These are phyloP conservation scores for Citrullus mucosospermus DNA, from an alignment of 306 rosid species.

Conservation along the genomic window DNA sequence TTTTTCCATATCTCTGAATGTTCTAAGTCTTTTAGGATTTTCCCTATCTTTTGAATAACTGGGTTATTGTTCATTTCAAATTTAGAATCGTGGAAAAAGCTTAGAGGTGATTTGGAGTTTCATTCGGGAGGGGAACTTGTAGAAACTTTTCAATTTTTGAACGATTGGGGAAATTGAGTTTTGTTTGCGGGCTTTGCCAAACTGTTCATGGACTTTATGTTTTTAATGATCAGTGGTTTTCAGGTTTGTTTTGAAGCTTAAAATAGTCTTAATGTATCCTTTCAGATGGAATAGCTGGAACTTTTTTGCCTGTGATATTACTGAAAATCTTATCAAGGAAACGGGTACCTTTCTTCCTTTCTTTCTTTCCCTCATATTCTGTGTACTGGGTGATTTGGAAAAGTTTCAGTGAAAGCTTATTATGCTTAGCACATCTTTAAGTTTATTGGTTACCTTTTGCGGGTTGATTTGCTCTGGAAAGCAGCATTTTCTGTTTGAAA, in stretches of 20 bases:
- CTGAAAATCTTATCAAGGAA: conserved; percentile 76
- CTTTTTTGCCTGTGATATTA: conserved; percentile 88
- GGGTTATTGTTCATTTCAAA: background rate
- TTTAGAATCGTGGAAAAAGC: background rate
- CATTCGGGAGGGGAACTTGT: background rate
- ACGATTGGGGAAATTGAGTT: background rate
- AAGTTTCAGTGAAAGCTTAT: background rate
- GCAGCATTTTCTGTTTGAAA: background rate
- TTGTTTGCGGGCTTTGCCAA: background rate
- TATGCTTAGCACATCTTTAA: background rate
- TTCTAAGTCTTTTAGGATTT: background rate
- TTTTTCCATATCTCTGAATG: background rate
- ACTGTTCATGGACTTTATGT: background rate
- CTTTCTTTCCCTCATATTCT: background rate
- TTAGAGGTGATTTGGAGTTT: background rate
- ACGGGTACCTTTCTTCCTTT: conserved; percentile 36
- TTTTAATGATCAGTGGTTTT: background rate
- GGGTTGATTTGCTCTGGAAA: background rate
- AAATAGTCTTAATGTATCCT: background rate
- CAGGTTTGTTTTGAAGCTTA: background rate
- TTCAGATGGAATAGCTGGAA: conserved; percentile 99
- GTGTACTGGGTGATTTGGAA: background rate
- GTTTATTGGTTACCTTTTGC: background rate
- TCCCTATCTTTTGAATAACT: background rate
- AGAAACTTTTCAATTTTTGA: background rate